These are phyloP conservation scores for Agrocybe chaxingu DNA, from an alignment of 768 basidiomycete species.

Conservation along the genomic window DNA sequence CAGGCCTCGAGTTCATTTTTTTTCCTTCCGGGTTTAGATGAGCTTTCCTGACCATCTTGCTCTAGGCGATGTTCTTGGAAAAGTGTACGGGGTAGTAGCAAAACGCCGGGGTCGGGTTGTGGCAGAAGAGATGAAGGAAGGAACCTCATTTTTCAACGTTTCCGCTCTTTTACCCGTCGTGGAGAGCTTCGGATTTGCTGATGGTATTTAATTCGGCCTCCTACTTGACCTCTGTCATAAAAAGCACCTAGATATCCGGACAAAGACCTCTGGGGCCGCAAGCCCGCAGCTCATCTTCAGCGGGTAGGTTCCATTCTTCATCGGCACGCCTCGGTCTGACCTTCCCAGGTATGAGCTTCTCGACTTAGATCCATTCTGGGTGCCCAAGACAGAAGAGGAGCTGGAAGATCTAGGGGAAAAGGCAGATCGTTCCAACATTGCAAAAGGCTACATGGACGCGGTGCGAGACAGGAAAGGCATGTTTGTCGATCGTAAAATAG, in stretches of 20 bases:
- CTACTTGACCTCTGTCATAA: not conserved
- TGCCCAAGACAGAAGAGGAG: conserved; percentile 95
- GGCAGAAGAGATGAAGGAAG: conserved; percentile 98
- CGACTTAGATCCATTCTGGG: conserved; percentile 96
- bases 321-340: not conserved
- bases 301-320: conserved; percentile 51
- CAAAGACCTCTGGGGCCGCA: conserved; percentile 93
- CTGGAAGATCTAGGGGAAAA: conserved; percentile 97
- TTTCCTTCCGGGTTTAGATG: conserved; percentile 5
- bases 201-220: conserved; percentile 52
- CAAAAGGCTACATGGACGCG: conserved; percentile 86
- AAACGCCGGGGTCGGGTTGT: conserved; percentile 89
- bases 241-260: conserved; percentile 78
- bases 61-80: conserved; percentile 92
- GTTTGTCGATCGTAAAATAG: conserved; percentile 93
- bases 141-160: conserved; percentile 91
- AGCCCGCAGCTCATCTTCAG: conserved; percentile 97
- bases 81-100: conserved; percentile 94
- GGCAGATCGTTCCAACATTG: conserved; percentile 90
- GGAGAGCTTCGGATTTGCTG: conserved; percentile 96
- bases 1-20: conserved; percentile 85
- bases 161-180: conserved; percentile 90
- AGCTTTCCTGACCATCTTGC: conserved; percentile 6
- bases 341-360: conserved; percentile 79
- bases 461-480: conserved; percentile 93